A percentile compares a stretch with the other conserved stretches of the same genome.
Evolutionary conservation across 163 green algal species (phyloP).

Genomic region (Chloromonas sp.): DNA sequence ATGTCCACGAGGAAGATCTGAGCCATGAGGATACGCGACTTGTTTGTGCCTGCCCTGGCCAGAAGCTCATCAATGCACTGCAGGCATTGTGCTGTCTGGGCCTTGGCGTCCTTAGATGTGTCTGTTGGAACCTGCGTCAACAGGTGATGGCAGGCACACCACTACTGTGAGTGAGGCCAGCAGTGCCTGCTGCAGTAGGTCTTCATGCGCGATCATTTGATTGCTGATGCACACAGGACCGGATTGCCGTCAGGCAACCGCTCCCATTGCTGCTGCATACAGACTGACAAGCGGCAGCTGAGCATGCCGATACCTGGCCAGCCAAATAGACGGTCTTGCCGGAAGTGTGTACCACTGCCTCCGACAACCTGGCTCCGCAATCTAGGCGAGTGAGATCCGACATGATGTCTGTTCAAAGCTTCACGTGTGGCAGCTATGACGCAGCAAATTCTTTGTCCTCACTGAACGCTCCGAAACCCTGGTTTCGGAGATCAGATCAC

Average conservation of each 20-base stretch:
- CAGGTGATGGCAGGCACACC: no score
- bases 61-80: conserved; percentile 27
- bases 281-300: neutral
- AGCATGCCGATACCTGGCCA: neutral
- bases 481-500: no score
- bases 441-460: no score
- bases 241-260: no score
- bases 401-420: neutral
- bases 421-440: no score
- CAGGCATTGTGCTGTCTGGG: conserved; percentile 19
- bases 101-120: conserved; percentile 11
- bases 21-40: conserved; percentile 18
- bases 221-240: no score
- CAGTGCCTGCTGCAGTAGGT: no score
- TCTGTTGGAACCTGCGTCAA: conserved; percentile 18
- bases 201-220: no score
- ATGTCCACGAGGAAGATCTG: conserved; percentile 24
- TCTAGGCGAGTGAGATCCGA: neutral
- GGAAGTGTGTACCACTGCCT: neutral
- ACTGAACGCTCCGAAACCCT: no score
- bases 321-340: neutral
- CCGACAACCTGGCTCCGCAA: neutral
- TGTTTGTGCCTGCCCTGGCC: conserved; percentile 21
- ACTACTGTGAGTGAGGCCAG: no score
- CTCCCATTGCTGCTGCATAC: no score